Conservation (phyloP, 352 stramenopile genomes). For the Phytophthora uliginosa region DNA sequence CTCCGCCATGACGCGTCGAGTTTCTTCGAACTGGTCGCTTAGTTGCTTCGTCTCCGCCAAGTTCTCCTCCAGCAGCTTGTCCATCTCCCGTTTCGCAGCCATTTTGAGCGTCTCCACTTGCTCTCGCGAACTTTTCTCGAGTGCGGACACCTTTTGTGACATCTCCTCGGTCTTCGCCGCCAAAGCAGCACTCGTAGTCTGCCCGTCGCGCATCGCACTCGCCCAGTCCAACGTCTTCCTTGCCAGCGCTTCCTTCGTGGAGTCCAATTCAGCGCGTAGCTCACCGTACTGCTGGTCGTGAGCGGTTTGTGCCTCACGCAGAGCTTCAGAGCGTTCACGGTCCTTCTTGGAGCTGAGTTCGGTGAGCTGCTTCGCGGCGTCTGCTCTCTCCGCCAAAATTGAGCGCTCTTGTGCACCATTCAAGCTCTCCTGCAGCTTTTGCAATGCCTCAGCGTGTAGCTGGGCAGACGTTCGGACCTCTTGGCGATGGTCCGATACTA, state of each 20-base stretch:
- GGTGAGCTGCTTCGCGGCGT: constrained; percentile 45
- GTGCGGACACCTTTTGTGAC: constrained; percentile 34
- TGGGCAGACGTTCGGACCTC: constrained; percentile 27
- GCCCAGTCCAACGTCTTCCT: constrained; percentile 46
- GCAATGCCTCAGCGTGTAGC: constrained; percentile 35
- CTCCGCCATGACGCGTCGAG: constrained; percentile 59
- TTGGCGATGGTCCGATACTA: constrained; percentile 27
- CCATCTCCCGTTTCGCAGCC: constrained; percentile 73
- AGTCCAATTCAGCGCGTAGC: constrained; percentile 38
- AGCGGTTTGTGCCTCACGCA: constrained; percentile 34
- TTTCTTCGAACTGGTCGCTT: constrained; percentile 82
- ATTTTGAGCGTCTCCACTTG: constrained; percentile 65
- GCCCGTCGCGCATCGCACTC: constrained; percentile 35
- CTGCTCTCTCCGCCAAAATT: constrained; percentile 39
- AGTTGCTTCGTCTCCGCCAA: constrained; percentile 68
- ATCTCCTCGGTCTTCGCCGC: constrained; percentile 48
- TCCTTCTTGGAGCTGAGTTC: constrained; percentile 53
- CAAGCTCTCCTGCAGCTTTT: constrained; percentile 37
- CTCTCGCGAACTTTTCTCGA: constrained; percentile 54
- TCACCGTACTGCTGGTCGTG: constrained; percentile 40
- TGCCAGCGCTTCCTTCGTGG: constrained; percentile 32
- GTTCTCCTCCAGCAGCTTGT: constrained; percentile 77
- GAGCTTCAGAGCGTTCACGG: constrained; percentile 33
- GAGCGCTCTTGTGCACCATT: constrained; percentile 38
- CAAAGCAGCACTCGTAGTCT: constrained; percentile 39